Percentiles rank a stretch among this genome's conserved stretches.
These are phyloP conservation scores for Fusarium continuum DNA, from an alignment of 2,329 filamentous ascomycete species.

Conservation along the genomic window DNA sequence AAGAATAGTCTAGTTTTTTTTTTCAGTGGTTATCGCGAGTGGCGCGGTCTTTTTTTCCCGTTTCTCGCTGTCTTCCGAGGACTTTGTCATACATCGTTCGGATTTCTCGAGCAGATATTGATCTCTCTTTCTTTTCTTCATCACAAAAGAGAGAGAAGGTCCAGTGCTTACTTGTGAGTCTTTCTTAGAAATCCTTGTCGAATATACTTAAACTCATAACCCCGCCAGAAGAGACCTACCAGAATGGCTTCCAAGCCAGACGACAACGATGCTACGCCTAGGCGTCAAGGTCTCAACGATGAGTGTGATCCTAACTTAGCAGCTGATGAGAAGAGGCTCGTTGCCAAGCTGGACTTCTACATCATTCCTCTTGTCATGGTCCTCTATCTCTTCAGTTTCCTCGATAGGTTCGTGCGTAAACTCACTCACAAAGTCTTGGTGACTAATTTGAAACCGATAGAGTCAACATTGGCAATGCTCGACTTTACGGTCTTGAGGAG, in stretches of 20 bases:
- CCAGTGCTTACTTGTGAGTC: slow-evolving; percentile 1
- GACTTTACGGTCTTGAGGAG: slow-evolving; percentile 70
- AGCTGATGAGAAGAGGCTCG: slow-evolving; percentile 61
- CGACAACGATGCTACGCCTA: slow-evolving; percentile 20
- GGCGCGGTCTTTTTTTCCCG: slow-evolving; percentile 17
- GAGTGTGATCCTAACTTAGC: slow-evolving; percentile 27
- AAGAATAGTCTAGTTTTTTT: slow-evolving; percentile 32
- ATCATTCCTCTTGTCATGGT: slow-evolving; percentile 74
- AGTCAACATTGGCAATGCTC: slow-evolving; percentile 79
- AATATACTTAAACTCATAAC: not conserved
- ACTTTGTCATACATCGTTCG: slow-evolving; percentile 1
- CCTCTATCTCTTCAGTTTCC: slow-evolving; percentile 78
- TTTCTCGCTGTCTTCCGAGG: not conserved
- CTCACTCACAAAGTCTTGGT: not conserved
- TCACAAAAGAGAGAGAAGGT: not conserved
- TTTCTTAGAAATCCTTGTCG: not conserved
- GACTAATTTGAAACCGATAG: slow-evolving; percentile 43
- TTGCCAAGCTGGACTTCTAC: slow-evolving; percentile 71
- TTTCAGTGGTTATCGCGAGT: slow-evolving; percentile 22
- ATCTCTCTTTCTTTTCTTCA: not conserved
- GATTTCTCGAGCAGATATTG: not conserved
- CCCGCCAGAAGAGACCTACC: not conserved
- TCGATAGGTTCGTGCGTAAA: slow-evolving; percentile 67
- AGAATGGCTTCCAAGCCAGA: slow-evolving; percentile 18
- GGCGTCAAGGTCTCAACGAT: slow-evolving; percentile 29